phyloP scores from a whole-genome alignment of 768 basidiomycete genomes.

The Cystobasidium ongulense region DNA sequence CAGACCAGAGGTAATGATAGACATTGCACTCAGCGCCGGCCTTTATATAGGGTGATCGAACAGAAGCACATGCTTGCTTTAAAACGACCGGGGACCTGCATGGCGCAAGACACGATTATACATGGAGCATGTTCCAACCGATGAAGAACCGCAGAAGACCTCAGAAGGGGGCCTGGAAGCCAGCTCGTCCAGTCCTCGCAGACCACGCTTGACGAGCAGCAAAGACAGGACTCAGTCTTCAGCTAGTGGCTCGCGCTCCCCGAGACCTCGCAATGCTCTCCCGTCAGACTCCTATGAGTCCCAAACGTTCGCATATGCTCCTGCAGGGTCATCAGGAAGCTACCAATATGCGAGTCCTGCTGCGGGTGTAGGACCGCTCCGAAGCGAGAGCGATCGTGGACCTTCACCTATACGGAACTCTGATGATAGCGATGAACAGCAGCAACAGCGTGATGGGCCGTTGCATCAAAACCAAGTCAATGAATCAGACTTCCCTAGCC shows the following conservation, averaged over 20 bases:
- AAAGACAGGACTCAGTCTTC: not conserved
- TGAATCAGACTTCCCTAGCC: not conserved
- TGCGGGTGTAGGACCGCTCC: not conserved
- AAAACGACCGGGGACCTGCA: not conserved
- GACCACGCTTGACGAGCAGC: conserved; percentile 1
- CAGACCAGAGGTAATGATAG: too few relatives aligned
- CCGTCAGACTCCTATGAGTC: not conserved
- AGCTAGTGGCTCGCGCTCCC: not conserved
- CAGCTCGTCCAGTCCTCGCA: not conserved
- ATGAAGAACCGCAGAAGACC: not conserved
- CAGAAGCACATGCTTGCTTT: not conserved
- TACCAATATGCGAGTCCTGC: not conserved
- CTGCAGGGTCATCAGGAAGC: not conserved
- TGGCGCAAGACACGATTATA: too few relatives aligned
- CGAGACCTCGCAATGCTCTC: not conserved
- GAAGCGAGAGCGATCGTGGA: not conserved
- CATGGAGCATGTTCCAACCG: not conserved
- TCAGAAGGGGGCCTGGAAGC: not conserved
- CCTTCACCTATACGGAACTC: not conserved
- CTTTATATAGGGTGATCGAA: not conserved
- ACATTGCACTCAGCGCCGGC: too few relatives aligned
- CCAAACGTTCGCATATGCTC: not conserved
- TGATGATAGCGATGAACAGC: not conserved
- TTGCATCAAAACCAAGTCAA: not conserved
- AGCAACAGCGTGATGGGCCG: not conserved